A percentile compares a stretch with the other conserved stretches of the same genome.
Conservation (phyloP, 2,329 filamentous ascomycete genomes). For the Ceratocystis cubensis region DNA sequence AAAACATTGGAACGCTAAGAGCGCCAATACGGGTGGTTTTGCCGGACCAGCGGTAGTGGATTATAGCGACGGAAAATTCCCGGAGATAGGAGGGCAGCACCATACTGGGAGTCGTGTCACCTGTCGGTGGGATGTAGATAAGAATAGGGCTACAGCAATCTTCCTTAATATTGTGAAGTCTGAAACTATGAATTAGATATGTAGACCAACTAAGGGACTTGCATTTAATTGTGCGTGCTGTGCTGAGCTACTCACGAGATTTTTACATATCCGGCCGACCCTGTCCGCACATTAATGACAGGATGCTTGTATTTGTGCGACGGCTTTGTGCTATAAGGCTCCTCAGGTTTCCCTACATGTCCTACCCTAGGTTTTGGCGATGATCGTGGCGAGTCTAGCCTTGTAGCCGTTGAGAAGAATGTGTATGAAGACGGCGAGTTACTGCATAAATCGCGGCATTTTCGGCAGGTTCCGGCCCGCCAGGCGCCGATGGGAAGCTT, state of each 20-base stretch:
- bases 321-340: neutral
- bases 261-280: conserved; percentile 38
- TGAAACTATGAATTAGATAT: conserved; percentile 23
- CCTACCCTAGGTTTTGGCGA: neutral
- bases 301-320: neutral
- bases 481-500: neutral
- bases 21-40: conserved; percentile 20
- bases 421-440: neutral
- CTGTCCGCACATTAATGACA: conserved; percentile 34
- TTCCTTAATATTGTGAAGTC: conserved; percentile 38
- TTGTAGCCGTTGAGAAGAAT: neutral
- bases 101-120: conserved; percentile 26
- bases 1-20: conserved; percentile 27
- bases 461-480: neutral
- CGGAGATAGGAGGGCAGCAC: conserved; percentile 33
- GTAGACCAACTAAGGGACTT: neutral
- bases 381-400: neutral
- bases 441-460: neutral
- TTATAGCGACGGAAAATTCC: conserved; percentile 37
- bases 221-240: neutral
- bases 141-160: conserved; percentile 35
- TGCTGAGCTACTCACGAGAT: conserved; percentile 36
- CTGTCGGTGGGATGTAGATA: conserved; percentile 43
- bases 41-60: conserved; percentile 47
- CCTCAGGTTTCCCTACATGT: no score